These are phyloP conservation scores for Sisymbrium irio DNA, from an alignment of 345 rosid species.

Conservation along the genomic window DNA sequence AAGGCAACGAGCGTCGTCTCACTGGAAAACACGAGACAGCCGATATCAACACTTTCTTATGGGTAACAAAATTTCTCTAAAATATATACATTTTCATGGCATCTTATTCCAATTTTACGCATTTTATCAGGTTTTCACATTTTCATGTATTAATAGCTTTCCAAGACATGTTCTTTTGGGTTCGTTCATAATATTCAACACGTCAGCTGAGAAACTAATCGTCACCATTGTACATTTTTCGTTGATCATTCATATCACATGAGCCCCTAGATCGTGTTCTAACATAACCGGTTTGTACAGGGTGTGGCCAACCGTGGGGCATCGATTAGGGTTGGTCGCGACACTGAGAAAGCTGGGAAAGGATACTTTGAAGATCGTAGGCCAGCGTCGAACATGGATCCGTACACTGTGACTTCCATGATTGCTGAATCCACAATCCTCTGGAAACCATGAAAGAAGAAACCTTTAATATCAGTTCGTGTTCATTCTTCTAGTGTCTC, in stretches of 20 bases:
- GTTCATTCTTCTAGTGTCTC: slow-evolving; percentile 4
- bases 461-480: slow-evolving; percentile 4
- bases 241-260: neutral
- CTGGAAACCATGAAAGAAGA: slow-evolving; percentile 44
- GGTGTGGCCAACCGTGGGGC: slow-evolving; percentile 82
- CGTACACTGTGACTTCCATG: slow-evolving; percentile 80
- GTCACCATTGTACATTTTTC: too few relatives aligned
- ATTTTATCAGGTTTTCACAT: too few relatives aligned
- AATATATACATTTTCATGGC: neutral
- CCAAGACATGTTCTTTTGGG: too few relatives aligned
- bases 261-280: neutral
- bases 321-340: slow-evolving; percentile 74
- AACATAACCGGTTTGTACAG: neutral
- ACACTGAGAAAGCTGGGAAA: slow-evolving; percentile 70
- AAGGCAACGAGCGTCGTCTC: slow-evolving; percentile 76
- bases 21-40: slow-evolving; percentile 87
- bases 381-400: slow-evolving; percentile 95
- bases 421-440: slow-evolving; percentile 79
- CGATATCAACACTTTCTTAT: slow-evolving; percentile 65
- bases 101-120: neutral
- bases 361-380: slow-evolving; percentile 88
- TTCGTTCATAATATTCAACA: too few relatives aligned
- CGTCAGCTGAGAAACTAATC: too few relatives aligned
- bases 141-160: too few relatives aligned
- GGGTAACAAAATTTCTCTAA: slow-evolving; percentile 43